Base-by-base conservation (phyloP, 2,329 filamentous ascomycete genomes). In the Knoxdaviesia proteae region DNA sequence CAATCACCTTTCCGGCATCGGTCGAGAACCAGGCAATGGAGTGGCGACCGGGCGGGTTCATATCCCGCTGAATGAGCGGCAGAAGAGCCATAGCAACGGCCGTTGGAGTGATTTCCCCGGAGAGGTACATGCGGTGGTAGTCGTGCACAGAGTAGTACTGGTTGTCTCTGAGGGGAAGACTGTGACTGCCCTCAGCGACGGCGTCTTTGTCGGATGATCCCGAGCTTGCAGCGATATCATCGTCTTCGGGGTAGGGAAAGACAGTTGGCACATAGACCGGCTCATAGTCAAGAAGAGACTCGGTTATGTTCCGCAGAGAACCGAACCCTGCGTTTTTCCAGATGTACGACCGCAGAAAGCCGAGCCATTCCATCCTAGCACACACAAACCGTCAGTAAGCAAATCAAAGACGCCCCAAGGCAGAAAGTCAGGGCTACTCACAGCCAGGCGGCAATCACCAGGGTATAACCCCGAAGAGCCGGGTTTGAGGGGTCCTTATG, bases 291-390 rank as follows among this genome's bases (percentile, higher is more conserved):
- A 71, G 61, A 32, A 84, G 54, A 10, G 55, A 60, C 20, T 65
- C 56, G 30, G 62, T 61, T 44, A 74, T 65, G 34, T 67, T 59
- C 39, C 71, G 69, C 36, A 83, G 60, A 5, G 60, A 57, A 39
- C 59, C 61, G 52, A 84, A 81, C 36, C 75, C 75, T 20, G 75
- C 74, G 54, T 77, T 77, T 36, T 58, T 59, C 73, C 74, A 82
- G 49, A 78, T 63, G 42, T 64, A 53, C 45, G 62, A 63, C 40
- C 74, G 68, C 6, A 79, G 46, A 40, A 69, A 62, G 20, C 62
- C 60, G 10, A 77, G 52, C 41, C 64, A 67, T 38, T 74, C 65
- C 49, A 80, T 64, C 7, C 69, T 73, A 48, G 35, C 30, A 38
- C 37, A 33, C 9, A 11, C 29, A 10, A 34, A 11, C 10, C 3